Percentiles rank a stretch among this genome's conserved stretches.
phyloP scores from a whole-genome alignment of 495 filamentous ascomycete genomes.

The Neurospora terricola region DNA sequence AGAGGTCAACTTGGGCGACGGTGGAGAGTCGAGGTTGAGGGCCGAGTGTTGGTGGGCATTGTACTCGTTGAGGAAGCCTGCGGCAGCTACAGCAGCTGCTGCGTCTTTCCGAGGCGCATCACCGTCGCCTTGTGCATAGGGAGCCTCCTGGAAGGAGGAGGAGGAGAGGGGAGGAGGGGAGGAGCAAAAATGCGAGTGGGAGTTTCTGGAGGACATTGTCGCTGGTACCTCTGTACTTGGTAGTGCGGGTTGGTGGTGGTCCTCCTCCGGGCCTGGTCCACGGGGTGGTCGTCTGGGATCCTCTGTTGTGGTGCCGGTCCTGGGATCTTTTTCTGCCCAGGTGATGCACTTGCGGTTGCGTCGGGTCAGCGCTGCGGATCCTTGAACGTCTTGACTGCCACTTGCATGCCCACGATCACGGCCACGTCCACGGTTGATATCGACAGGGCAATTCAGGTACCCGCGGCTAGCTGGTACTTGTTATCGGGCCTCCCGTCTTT shows the following conservation, averaged over 20 bases:
- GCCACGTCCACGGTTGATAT: background rate
- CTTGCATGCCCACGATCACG: background rate
- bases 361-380: background rate
- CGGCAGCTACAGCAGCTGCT: constrained; percentile 6
- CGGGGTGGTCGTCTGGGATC: background rate
- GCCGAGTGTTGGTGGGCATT: constrained; percentile 4
- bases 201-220: background rate
- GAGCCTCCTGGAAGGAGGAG: background rate
- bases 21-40: constrained; percentile 5
- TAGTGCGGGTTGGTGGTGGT: background rate
- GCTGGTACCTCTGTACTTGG: background rate
- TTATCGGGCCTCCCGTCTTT: background rate
- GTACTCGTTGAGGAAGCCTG: background rate
- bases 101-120: constrained; percentile 1
- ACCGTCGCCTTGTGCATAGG: background rate
- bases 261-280: background rate
- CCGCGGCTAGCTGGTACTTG: background rate
- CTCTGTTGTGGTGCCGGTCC: background rate
- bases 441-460: background rate
- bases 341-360: background rate
- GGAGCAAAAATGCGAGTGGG: background rate
- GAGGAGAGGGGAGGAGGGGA: background rate
- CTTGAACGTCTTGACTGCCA: background rate
- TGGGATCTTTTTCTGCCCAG: background rate
- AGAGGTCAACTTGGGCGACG: constrained; percentile 1